Base-by-base conservation (phyloP, 176 grass and related monocot species). In the Lolium rigidum region DNA sequence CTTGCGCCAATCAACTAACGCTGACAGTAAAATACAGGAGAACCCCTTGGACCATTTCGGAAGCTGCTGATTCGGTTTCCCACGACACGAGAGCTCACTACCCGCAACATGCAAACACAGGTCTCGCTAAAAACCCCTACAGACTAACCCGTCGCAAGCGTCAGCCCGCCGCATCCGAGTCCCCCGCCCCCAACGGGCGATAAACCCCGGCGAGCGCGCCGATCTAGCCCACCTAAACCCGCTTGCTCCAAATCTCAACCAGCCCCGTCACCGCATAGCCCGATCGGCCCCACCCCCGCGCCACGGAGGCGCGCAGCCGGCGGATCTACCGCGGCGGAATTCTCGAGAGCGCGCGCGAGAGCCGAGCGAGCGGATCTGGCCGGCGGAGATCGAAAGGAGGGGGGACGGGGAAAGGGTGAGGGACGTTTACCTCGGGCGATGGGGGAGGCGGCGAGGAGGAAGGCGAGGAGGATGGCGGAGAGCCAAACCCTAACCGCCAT, bases 401-500 rank as follows among this genome's bases (percentile, higher is more conserved):
- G n/a, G n/a, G n/a, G n/a, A n/a, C n/a, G 1, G 31, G 31, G 35
- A 63, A n/a, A 0, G 9, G 50, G 76, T 15, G 55, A 7, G 24
- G n/a, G 24, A 6, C 6, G 61, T 12, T 65, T 87, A 98, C 96
- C 93, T 81, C 84, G 96, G 58, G 87, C 16, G 74, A 94, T 55
- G 49, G 91, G 91, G 24, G 91, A 89, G 24, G 91, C 89, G 21
- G 81, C 81, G 77, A 98, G 78, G 90, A 98, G 93, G 84, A 92
- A 75, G 58, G 89, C 86, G 60, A 95, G 81, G 15, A 98, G 59
- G 46, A 98, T 48, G 21, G 90, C 80, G 41, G 90, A 46, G 88
- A 92, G 49, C 68, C 80, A 94, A 92, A 95, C 93, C 93, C 96
- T 98, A 94, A 74, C 85, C 80, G 81, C 84, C 96, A 95, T 95